Conservation (phyloP, 805 yeast genomes). For the Saturnispora saitoi region DNA sequence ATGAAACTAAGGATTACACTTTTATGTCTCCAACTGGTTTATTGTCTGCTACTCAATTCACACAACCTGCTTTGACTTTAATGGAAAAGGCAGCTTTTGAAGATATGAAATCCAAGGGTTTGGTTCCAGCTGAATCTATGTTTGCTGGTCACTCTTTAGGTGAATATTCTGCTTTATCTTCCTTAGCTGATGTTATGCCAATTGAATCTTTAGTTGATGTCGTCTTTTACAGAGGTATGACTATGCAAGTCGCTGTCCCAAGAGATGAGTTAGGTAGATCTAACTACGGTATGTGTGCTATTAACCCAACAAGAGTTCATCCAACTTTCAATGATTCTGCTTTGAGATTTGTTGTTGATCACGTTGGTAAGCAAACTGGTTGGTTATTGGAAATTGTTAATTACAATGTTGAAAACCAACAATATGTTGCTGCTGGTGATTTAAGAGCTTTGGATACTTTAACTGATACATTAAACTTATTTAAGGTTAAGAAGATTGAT, state of each 20-base stretch:
- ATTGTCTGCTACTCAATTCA: constrained; percentile 95
- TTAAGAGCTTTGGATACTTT: constrained; percentile 89
- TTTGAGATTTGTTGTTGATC: constrained; percentile 86
- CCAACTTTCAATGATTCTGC: constrained; percentile 89
- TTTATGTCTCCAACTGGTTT: constrained; percentile 92
- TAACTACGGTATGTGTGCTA: constrained; percentile 98
- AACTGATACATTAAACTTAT: constrained; percentile 85
- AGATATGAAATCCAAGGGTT: constrained; percentile 92
- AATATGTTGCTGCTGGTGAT: constrained; percentile 98
- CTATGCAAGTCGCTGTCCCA: constrained; percentile 99
- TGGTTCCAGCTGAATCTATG: constrained; percentile 86
- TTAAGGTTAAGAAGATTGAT: constrained; percentile 91
- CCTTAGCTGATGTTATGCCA: constrained; percentile 97
- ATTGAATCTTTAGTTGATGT: constrained; percentile 95
- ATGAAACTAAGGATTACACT: constrained; percentile 73
- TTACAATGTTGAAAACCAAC: constrained; percentile 96
- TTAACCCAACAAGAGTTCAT: constrained; percentile 90
- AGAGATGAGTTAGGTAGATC: constrained; percentile 93
- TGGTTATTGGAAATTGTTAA: constrained; percentile 98
- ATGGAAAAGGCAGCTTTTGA: constrained; percentile 99
- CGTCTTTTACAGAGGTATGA: constrained; percentile 99
- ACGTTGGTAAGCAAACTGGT: constrained; percentile 70
- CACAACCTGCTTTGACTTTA: constrained; percentile 97
- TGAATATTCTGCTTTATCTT: constrained; percentile 95
- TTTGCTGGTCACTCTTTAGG: constrained; percentile 99